Conservation (phyloP, 805 yeast species). For the Babjeviella inositovora region DNA sequence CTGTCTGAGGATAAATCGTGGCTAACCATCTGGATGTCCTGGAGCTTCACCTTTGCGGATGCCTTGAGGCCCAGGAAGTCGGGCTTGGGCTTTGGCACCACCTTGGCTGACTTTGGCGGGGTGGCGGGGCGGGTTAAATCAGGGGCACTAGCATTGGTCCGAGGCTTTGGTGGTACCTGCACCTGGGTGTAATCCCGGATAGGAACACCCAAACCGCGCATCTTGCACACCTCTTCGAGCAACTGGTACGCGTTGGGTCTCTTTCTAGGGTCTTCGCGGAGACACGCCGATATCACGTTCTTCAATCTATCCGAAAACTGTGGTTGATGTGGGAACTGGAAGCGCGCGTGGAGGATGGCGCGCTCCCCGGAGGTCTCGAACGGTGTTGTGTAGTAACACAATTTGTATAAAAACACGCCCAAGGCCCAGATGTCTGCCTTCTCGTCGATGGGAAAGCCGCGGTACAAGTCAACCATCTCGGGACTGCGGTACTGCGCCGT, state of each 20-base stretch:
- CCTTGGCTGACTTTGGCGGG: too few relatives aligned
- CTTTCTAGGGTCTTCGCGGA: conserved; percentile 49
- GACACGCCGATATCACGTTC: conserved; percentile 41
- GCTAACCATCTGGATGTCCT: too few relatives aligned
- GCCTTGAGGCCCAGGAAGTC: too few relatives aligned
- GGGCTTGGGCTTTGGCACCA: too few relatives aligned
- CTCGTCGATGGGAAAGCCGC: conserved; percentile 61
- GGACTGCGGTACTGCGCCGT: conserved; percentile 81
- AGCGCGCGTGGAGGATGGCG: conserved; percentile 43
- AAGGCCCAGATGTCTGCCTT: conserved; percentile 80
- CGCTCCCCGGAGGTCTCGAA: conserved; percentile 52
- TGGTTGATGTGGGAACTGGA: conserved; percentile 37
- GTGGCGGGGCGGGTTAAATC: too few relatives aligned
- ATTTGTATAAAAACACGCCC: conserved; percentile 62
- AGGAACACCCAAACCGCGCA: too few relatives aligned
- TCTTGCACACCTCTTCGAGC: conserved; percentile 47
- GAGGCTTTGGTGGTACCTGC: too few relatives aligned
- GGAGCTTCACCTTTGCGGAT: too few relatives aligned
- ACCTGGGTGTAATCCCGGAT: too few relatives aligned
- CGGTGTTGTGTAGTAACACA: conserved; percentile 74
- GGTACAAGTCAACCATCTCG: conserved; percentile 64
- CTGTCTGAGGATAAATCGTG: too few relatives aligned
- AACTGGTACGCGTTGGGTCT: conserved; percentile 66
- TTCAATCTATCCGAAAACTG: conserved; percentile 45
- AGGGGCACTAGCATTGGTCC: too few relatives aligned